Conservation (phyloP, 176 grass and related monocot genomes). For the Musa schizocarpa region DNA sequence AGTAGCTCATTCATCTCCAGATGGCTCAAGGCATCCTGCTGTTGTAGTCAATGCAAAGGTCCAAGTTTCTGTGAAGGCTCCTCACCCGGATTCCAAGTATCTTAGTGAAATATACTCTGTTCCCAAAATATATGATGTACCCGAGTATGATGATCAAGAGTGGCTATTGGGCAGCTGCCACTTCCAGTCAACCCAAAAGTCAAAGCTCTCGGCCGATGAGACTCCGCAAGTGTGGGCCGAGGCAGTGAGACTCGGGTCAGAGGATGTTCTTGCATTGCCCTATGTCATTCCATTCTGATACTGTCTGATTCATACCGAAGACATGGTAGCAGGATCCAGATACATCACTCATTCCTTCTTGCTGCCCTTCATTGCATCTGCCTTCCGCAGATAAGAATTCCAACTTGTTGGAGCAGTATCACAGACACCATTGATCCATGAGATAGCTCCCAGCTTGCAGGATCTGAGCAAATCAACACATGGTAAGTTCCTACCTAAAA, state of each 20-base stretch:
- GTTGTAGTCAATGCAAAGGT: slow-evolving; percentile 5
- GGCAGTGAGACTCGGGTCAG: slow-evolving; percentile 22
- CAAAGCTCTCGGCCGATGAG: slow-evolving; percentile 12
- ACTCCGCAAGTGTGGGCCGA: slow-evolving; percentile 31
- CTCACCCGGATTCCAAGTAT: slow-evolving; percentile 39
- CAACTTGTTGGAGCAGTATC: not conserved
- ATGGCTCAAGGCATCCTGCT: slow-evolving; percentile 1
- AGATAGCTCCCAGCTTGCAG: not conserved
- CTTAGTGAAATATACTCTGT: slow-evolving; percentile 34
- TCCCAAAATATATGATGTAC: slow-evolving; percentile 19
- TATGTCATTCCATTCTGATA: slow-evolving; percentile 45
- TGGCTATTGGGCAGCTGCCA: slow-evolving; percentile 28
- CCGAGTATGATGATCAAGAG: slow-evolving; percentile 28
- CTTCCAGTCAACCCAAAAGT: slow-evolving; percentile 9
- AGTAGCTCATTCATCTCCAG: not conserved
- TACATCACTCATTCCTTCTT: not conserved
- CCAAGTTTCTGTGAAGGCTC: not conserved
- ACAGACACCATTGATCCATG: not conserved
- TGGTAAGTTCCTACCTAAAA: not conserved
- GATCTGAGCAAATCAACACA: not conserved
- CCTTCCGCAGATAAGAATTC: not conserved
- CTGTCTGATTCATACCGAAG: not conserved
- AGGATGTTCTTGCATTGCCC: slow-evolving; percentile 33
- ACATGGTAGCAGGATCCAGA: not conserved
- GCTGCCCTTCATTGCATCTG: not conserved